A percentile compares a stretch with the other conserved stretches of the same genome.
Evolutionary conservation across 2,329 filamentous ascomycete genomes (phyloP).

Genomic region (Calonectria henricotiae): DNA sequence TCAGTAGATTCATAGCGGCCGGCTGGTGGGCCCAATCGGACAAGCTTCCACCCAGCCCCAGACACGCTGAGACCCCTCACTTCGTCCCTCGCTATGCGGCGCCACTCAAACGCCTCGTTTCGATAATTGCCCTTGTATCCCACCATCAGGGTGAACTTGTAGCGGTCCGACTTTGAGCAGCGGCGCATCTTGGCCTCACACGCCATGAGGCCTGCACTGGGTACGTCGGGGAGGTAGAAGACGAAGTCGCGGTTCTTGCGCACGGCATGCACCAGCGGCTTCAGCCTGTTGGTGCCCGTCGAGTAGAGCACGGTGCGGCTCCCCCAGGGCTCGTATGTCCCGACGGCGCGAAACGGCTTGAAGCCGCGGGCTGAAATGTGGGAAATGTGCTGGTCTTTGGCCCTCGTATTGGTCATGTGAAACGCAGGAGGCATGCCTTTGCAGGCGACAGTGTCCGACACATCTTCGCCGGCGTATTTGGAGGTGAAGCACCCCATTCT

Average conservation of each 20-base stretch:
- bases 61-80: constrained; percentile 11
- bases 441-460: constrained; percentile 13
- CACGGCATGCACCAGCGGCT: constrained; percentile 13
- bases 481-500: constrained; percentile 18
- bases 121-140: constrained; percentile 18
- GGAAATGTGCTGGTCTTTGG: constrained; percentile 6
- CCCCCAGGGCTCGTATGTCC: constrained; percentile 12
- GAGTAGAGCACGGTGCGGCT: constrained; percentile 21
- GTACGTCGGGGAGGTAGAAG: constrained; percentile 22
- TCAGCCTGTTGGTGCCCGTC: constrained; percentile 5
- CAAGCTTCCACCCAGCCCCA: constrained; percentile 22
- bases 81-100: constrained; percentile 17
- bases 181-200: constrained; percentile 21
- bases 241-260: constrained; percentile 24
- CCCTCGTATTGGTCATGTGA: constrained; percentile 11
- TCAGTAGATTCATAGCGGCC: background rate
- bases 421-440: constrained; percentile 20
- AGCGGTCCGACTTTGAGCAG: constrained; percentile 10
- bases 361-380: constrained; percentile 10
- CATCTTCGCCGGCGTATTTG: constrained; percentile 7
- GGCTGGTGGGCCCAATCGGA: constrained; percentile 10
- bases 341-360: constrained; percentile 12
- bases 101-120: constrained; percentile 29
- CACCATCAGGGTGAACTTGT: constrained; percentile 25
- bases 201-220: constrained; percentile 14